Base-by-base conservation (phyloP, 495 filamentous ascomycete genomes). In the Lophium mytilinum region DNA sequence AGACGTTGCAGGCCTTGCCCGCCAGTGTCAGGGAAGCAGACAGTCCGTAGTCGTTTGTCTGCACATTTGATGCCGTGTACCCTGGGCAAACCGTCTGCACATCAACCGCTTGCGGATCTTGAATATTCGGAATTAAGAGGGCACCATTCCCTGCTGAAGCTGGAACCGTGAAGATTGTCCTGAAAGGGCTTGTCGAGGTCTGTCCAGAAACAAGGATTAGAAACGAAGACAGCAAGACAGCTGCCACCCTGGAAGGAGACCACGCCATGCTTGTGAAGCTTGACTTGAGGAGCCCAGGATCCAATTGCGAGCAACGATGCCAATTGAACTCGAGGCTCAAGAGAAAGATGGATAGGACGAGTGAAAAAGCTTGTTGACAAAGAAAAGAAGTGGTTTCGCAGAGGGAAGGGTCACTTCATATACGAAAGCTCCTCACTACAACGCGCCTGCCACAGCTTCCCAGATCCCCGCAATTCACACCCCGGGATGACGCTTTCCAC, bases 61-160 rank as follows among this genome's bases (percentile, higher is more conserved):
- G 53, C 11, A 83, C 73, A 58, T 79, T 70, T 5, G 71, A 75
- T 2, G 80, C 83, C 43, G 62, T 80, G 63, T 86, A 86, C 0
- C 83, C 83, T 18, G 83, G 83, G 63, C 83, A 86, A 1, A 83
- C 80, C 3, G 75, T 71, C 68, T 93, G 89, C 1, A 84, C 79
- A 68, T 89, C 72, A 50, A 86, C 72, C 14, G 89, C 88, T 36
- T 86, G 46, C 9, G 87, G 83, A 60, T 91, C 87, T 41, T 82
- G 62, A 64, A 91, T 79, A 64, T 89, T 88, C 37, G 89, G 85
- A 24, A 89, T 69, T 36, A 89, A 57, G 15, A 76, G 72, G 17
- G 69, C 76, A 39, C 86, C 86, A 37, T 69, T 53, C 56, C 83
- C 79, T 8, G 77, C 80, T 37, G 68, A 64, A 12, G 81, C 72